These are phyloP conservation scores for Helicosporidium sp. DNA, from an alignment of 139 green algal species.

Conservation along the genomic window DNA sequence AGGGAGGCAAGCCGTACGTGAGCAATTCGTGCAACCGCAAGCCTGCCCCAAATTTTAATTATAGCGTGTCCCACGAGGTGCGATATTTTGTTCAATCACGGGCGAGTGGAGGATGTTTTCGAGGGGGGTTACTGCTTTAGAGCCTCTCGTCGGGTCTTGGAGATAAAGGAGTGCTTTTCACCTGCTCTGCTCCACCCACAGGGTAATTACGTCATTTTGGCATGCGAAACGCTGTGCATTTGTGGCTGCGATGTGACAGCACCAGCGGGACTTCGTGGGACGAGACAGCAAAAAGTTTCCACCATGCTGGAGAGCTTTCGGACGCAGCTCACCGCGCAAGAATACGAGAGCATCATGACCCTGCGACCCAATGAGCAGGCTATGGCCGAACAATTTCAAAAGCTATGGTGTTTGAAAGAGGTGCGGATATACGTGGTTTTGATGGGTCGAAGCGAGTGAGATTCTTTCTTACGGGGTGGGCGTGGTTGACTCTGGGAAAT, in stretches of 20 bases:
- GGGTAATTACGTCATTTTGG: neutral
- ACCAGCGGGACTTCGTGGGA: constrained; percentile 1
- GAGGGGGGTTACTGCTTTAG: too few relatives aligned
- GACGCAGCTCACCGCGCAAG: constrained; percentile 18
- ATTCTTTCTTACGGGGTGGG: too few relatives aligned
- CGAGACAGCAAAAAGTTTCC: neutral
- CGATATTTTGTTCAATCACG: neutral
- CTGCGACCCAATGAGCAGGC: constrained; percentile 9
- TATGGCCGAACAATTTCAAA: constrained; percentile 33
- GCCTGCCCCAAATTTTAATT: constrained; percentile 60
- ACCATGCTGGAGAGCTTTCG: constrained; percentile 14
- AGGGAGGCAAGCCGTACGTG: constrained; percentile 45
- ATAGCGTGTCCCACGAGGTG: constrained; percentile 68
- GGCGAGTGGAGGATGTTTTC: too few relatives aligned
- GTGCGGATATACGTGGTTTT: constrained; percentile 11
- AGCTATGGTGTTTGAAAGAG: constrained; percentile 65
- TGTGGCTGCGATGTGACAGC: constrained; percentile 10
- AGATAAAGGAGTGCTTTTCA: constrained; percentile 1
- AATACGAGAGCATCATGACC: constrained; percentile 21
- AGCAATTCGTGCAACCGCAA: neutral
- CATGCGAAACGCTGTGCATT: neutral
- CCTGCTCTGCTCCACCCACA: neutral
- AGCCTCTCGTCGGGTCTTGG: too few relatives aligned
- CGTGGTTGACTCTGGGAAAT: too few relatives aligned
- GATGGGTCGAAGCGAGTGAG: too few relatives aligned